Evolutionary conservation across 352 stramenopile species (phyloP).

Genomic region (Phytophthora megakarya): DNA sequence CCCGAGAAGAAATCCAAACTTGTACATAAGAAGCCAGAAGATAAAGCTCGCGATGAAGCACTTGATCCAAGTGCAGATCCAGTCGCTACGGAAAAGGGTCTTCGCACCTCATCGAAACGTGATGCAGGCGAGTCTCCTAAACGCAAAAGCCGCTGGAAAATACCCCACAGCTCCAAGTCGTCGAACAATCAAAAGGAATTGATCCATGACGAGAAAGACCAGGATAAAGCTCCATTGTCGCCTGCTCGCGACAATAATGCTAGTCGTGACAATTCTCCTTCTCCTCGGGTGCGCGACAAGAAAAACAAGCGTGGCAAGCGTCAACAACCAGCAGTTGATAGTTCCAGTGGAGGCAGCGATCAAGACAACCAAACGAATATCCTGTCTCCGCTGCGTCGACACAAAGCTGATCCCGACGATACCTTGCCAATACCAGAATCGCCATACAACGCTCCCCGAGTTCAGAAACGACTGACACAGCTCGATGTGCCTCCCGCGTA

Average conservation of each 20-base stretch:
- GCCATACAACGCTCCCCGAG: slow-evolving; percentile 17
- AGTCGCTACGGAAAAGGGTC: slow-evolving; percentile 13
- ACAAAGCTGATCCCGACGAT: slow-evolving; percentile 31
- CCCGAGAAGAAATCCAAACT: slow-evolving; percentile 26
- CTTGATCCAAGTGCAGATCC: slow-evolving; percentile 2
- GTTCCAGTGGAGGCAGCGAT: slow-evolving; percentile 28
- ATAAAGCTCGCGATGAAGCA: slow-evolving; percentile 15
- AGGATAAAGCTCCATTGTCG: slow-evolving; percentile 7
- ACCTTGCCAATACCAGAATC: slow-evolving; percentile 23
- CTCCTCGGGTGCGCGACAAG: slow-evolving; percentile 8
- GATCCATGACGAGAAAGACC: slow-evolving; percentile 11
- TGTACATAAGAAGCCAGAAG: slow-evolving; percentile 25
- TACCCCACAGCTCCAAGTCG: slow-evolving; percentile 25
- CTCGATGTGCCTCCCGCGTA: slow-evolving; percentile 43
- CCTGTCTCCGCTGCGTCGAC: slow-evolving; percentile 32
- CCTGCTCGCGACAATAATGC: slow-evolving; percentile 14
- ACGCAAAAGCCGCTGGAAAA: slow-evolving; percentile 37
- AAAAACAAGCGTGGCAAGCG: slow-evolving; percentile 17
- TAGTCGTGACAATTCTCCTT: slow-evolving; percentile 1
- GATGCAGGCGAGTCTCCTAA: slow-evolving; percentile 25
- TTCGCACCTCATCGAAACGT: slow-evolving; percentile 18
- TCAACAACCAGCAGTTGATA: slow-evolving; percentile 11
- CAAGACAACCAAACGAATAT: slow-evolving; percentile 34
- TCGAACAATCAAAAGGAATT: slow-evolving; percentile 24
- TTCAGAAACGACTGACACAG: slow-evolving; percentile 25